Percentiles rank a stretch among this genome's conserved stretches.
phyloP scores from a whole-genome alignment of 192 early-diverging fungal genomes.

The Thamnidium elegans region DNA sequence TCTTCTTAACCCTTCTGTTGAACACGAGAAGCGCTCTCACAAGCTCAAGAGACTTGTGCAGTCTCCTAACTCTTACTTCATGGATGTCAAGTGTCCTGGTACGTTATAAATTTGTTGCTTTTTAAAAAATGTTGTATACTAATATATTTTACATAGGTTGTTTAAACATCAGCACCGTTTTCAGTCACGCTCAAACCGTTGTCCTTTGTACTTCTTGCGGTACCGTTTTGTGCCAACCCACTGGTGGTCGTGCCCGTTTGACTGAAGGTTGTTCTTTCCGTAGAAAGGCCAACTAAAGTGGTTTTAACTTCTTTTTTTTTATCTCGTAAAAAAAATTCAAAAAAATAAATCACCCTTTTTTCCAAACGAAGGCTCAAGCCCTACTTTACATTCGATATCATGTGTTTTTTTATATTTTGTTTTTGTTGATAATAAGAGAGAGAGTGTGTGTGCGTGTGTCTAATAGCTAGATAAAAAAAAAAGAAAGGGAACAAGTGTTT shows the following conservation, averaged over 20 bases:
- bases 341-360: not conserved
- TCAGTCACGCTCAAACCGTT: slow-evolving; percentile 98
- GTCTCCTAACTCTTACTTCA: slow-evolving; percentile 91
- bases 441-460: no score
- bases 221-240: slow-evolving; percentile 98
- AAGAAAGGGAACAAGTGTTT: no score
- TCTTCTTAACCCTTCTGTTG: slow-evolving; percentile 85
- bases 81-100: slow-evolving; percentile 97
- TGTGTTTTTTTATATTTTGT: not conserved
- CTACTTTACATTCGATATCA: no score
- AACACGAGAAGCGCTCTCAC: slow-evolving; percentile 66
- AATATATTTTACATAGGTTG: slow-evolving; percentile 42
- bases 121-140: not conserved
- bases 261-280: slow-evolving; percentile 74
- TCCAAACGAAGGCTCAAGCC: not conserved
- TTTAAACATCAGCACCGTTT: slow-evolving; percentile 97
- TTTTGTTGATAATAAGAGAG: no score
- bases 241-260: slow-evolving; percentile 96
- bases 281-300: slow-evolving; percentile 31
- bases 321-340: not conserved
- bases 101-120: not conserved
- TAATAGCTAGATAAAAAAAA: no score
- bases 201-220: slow-evolving; percentile 94
- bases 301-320: no score
- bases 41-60: slow-evolving; percentile 63